Evolutionary conservation across 75 land plant species (phyloP), one percentile per base, ranked within the genome.

Genomic region (Pinus albicaulis): DNA sequence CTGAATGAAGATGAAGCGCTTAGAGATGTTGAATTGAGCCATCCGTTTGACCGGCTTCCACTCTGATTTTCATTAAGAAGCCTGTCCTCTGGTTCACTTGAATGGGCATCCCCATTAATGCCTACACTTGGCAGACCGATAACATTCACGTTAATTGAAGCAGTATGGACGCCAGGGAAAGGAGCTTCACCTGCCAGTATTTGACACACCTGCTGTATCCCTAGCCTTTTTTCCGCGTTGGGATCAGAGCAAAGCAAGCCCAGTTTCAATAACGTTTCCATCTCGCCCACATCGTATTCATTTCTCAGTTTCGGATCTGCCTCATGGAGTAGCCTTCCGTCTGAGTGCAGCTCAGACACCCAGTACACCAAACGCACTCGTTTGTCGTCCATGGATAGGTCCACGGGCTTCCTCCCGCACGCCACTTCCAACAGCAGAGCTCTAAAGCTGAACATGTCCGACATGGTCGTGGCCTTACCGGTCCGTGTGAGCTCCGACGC

Each of bases 301-400:
- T 23, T 26, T 23, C 63, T 10, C 13, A 61, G 63, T 3, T 25
- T 25, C 31, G 31, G 63, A 26, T 61, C 63, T 0, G 63, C 63
- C 25, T 60, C 79, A 41, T 82, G 31, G 41, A 55, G 38, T 36
- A 81, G 25, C 12, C 48, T 36, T 2, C 38, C 61, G 15, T 4
- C 71, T 38, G 59, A 55, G 79, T 81, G 79, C 53, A 81, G 71
- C 15, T 48, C 31, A 79, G 85, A 76, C 28, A 76, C 79, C 86
- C 86, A 84, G 56, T 81, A 83, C 16, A 83, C 38, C 73, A 83
- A 17, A 16, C 36, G 25, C 1, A 60, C 38, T 48, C 80, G 78
- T 25, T n/a, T 55, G 19, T 44, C 57, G 13, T 59, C 48, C 23
- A 57, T 14, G 11, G 77, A 56, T 10, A 62, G 59, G 24, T 74